Base-by-base conservation (phyloP, 352 stramenopile species). In the Hyaloperonospora arabidopsidis region DNA sequence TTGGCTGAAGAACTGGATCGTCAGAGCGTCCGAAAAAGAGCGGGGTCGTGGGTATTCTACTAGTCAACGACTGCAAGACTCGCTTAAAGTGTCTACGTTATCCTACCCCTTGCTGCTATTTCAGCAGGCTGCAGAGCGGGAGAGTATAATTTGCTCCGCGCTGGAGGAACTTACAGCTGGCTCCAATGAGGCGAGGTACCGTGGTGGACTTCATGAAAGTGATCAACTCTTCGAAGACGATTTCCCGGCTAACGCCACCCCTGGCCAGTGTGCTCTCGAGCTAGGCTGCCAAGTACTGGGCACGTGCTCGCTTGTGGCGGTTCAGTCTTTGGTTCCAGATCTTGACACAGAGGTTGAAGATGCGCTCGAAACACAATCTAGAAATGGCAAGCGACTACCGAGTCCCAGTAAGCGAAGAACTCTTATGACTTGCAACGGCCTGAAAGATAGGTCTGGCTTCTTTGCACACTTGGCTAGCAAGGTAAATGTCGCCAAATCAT, bases 1-100 rank as follows among this genome's bases (percentile, higher is more conserved):
- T 2, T 93, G 80, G 80, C 63, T 93, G 10, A 86, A 86, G 28
- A 86, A 87, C 35, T 93, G 83, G 83, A 93, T 93, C 46, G 81
- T 91, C 17, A 68, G 76, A 17, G 74, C 83, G 11, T 85, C 75
- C 4, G 75, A 91, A 34, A 75, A 75, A n/a, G 77, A 91, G 47
- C 61, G 72, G 7, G 74, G 79, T 21, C 76, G 80, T 45, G 80
- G 76, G 0, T 91, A 88, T 48, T 74, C 55, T 1, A 79, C 68
- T 25, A 91, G 72, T 15, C 67, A 86, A 48, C 67, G 68, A 15
- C 72, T 91, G 1, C 74, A 84, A 44, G 79, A 91, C 52, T 73
- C 69, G 10, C 63, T 91, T 3, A 91, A 91, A 53, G 59, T 87
- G 17, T 76, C 65, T 1, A 87, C 80, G 7, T 57, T 89, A 13